These are phyloP conservation scores for Breynia disticha DNA, from an alignment of 441 rosid genomes.

Conservation along the genomic window DNA sequence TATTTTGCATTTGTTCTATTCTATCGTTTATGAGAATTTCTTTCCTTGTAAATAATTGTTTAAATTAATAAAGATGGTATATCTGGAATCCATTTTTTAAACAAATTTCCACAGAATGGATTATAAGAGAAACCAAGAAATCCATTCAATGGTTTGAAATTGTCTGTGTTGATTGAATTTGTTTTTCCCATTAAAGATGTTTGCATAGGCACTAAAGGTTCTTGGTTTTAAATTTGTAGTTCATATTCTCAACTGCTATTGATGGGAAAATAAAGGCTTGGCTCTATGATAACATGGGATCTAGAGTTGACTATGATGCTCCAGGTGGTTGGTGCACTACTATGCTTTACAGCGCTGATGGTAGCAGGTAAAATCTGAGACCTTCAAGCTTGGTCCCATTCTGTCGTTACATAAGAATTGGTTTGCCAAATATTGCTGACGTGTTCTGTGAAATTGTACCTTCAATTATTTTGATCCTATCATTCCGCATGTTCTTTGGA, in stretches of 20 bases:
- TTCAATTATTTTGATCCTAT: not conserved
- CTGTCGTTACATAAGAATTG: not conserved
- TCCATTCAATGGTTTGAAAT: not conserved
- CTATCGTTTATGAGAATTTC: too few relatives aligned
- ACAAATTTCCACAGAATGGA: too few relatives aligned
- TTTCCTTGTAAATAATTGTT: too few relatives aligned
- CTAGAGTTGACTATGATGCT: conserved; percentile 81
- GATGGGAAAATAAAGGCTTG: conserved; percentile 95
- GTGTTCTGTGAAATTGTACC: too few relatives aligned
- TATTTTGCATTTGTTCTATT: too few relatives aligned
- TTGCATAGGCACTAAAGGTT: conserved; percentile 12
- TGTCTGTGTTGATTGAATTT: not conserved
- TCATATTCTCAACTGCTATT: conserved; percentile 69
- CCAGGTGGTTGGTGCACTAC: conserved; percentile 74
- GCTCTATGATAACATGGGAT: conserved; percentile 76
- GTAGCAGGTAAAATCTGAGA: conserved; percentile 44
- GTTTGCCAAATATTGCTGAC: too few relatives aligned
- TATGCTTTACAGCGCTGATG: conserved; percentile 89
- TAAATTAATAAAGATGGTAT: too few relatives aligned
- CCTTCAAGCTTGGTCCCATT: not conserved
- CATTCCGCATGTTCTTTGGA: conserved; percentile 5
- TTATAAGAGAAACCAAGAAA: too few relatives aligned
- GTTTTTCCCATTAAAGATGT: not conserved
- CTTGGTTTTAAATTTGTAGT: conserved; percentile 35
- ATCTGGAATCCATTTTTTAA: too few relatives aligned